Percentiles rank a stretch among this genome's conserved stretches.
phyloP scores from a whole-genome alignment of 768 basidiomycete genomes.

The Boletus bicolor region DNA sequence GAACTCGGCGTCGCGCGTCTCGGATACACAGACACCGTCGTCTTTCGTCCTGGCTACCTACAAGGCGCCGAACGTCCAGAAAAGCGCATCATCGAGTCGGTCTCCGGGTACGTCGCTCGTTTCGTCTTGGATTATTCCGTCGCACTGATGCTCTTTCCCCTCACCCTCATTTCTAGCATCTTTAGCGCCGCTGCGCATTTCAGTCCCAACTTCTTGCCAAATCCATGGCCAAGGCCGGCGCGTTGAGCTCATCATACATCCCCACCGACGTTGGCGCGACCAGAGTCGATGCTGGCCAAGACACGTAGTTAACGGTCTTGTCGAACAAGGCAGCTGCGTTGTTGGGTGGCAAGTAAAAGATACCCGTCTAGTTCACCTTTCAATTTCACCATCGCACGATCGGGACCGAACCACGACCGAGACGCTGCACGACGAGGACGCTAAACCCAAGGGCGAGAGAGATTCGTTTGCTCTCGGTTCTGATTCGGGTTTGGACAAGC shows the following conservation, averaged over 20 bases:
- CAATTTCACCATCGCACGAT: no score
- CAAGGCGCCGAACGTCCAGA: conserved; percentile 45
- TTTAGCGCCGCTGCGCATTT: conserved; percentile 38
- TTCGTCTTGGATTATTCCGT: no score
- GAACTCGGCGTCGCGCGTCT: conserved; percentile 63
- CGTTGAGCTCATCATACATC: conserved; percentile 48
- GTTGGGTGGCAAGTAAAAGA: conserved; percentile 29
- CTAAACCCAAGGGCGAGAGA: background rate
- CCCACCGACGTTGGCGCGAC: conserved; percentile 42
- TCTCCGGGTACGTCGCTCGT: conserved; percentile 39
- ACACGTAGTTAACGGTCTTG: conserved; percentile 49
- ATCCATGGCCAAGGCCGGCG: conserved; percentile 52
- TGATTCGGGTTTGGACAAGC: background rate
- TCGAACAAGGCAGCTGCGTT: conserved; percentile 48
- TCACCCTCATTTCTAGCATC: conserved; percentile 23
- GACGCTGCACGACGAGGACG: background rate
- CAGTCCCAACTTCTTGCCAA: conserved; percentile 44
- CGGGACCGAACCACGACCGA: no score
- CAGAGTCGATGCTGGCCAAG: conserved; percentile 34
- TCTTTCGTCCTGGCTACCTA: conserved; percentile 64
- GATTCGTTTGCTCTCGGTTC: background rate
- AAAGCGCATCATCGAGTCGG: conserved; percentile 37
- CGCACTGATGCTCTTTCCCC: background rate
- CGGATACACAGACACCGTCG: conserved; percentile 67
- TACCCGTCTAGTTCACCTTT: no score